Conservation (phyloP, 495 filamentous ascomycete species). For the Acidomyces sp. region DNA sequence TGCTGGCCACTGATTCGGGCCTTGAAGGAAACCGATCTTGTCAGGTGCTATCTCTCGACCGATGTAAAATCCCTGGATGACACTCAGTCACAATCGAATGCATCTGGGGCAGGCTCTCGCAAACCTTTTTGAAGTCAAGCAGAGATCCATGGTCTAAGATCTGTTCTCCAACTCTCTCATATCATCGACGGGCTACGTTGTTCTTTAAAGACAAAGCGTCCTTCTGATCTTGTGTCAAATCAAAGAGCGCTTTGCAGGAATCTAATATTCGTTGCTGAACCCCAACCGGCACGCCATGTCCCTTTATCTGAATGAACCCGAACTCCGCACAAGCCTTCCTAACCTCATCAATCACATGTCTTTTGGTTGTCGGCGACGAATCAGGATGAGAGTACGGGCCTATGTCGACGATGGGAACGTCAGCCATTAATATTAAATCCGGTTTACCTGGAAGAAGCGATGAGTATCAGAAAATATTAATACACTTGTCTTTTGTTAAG, state of each 20-base stretch:
- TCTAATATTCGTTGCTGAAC: slow-evolving; percentile 21
- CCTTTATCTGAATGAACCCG: slow-evolving; percentile 40
- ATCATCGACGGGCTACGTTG: slow-evolving; percentile 28
- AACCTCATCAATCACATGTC: slow-evolving; percentile 26
- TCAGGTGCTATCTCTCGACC: slow-evolving; percentile 24
- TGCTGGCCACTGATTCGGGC: slow-evolving; percentile 40
- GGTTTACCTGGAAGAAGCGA: no score
- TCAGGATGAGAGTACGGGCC: slow-evolving; percentile 3
- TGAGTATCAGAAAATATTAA: no score
- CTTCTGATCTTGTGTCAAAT: slow-evolving; percentile 29
- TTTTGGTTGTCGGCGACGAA: background rate
- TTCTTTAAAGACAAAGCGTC: slow-evolving; percentile 23
- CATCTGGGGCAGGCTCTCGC: no score
- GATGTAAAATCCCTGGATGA: slow-evolving; percentile 25
- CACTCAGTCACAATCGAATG: slow-evolving; percentile 1
- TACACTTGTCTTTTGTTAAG: no score
- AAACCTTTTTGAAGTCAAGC: slow-evolving; percentile 33
- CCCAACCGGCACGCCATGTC: slow-evolving; percentile 32
- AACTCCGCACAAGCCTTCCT: slow-evolving; percentile 25
- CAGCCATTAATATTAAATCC: no score
- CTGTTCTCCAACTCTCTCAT: slow-evolving; percentile 26
- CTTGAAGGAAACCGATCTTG: slow-evolving; percentile 20
- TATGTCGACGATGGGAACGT: slow-evolving; percentile 17
- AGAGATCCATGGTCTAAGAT: slow-evolving; percentile 23
- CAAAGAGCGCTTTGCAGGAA: slow-evolving; percentile 23